These are phyloP conservation scores for Paecilomyces formosus DNA, from an alignment of 2,329 filamentous ascomycete genomes.

Conservation along the genomic window DNA sequence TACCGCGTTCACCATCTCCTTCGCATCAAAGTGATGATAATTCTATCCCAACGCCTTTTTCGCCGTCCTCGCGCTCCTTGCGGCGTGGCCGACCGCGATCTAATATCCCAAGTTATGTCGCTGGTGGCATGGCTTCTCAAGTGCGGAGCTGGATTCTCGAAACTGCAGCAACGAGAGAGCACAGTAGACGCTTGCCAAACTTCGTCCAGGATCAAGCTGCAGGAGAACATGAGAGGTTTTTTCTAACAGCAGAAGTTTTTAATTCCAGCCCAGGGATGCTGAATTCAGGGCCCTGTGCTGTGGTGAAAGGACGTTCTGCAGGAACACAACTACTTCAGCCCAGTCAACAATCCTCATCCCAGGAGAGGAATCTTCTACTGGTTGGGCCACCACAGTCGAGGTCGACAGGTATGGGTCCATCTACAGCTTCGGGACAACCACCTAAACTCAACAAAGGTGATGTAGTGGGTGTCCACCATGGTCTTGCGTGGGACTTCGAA, in stretches of 20 bases:
- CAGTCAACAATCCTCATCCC: not conserved
- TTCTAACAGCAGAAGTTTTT: constrained; percentile 1
- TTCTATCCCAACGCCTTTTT: constrained; percentile 24
- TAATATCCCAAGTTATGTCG: constrained; percentile 18
- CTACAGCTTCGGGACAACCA: not conserved
- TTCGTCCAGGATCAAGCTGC: not conserved
- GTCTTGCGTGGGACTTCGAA: constrained; percentile 29
- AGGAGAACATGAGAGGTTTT: not conserved
- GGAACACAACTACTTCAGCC: not conserved
- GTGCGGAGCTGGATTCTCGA: constrained; percentile 36
- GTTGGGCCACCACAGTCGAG: constrained; percentile 13
- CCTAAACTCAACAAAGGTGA: constrained; percentile 10
- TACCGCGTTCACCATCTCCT: constrained; percentile 30
- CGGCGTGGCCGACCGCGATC: constrained; percentile 21
- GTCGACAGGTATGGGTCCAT: not conserved
- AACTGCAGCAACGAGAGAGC: constrained; percentile 23
- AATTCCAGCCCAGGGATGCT: constrained; percentile 2
- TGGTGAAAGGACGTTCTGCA: constrained; percentile 1
- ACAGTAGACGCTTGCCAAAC: not conserved
- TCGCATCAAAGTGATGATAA: constrained; percentile 11
- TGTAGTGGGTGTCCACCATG: constrained; percentile 22
- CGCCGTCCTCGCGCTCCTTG: constrained; percentile 22
- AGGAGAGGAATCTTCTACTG: constrained; percentile 16
- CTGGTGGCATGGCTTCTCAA: constrained; percentile 33
- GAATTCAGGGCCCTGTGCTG: constrained; percentile 3